Percentiles rank a stretch among this genome's conserved stretches.
phyloP scores from a whole-genome alignment of 179 eudicot genomes.

The Gypsophila paniculata region DNA sequence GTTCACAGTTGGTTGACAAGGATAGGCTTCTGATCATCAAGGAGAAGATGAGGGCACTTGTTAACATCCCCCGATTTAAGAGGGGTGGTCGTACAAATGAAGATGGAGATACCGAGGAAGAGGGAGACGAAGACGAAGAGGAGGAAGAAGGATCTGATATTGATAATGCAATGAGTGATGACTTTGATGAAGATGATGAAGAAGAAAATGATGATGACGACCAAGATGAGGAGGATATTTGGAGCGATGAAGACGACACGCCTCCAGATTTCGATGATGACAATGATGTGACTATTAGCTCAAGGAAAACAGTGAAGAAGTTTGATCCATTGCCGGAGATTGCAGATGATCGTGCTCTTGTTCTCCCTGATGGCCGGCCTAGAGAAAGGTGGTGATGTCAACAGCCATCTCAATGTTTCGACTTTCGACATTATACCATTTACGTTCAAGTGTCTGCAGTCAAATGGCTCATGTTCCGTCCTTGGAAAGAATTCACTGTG shows the following conservation, averaged over 20 bases:
- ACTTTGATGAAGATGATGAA: constrained; percentile 38
- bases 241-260: constrained; percentile 63
- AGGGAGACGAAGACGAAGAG: constrained; percentile 45
- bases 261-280: constrained; percentile 79
- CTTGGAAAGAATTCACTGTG: not conserved
- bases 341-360: constrained; percentile 49
- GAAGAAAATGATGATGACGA: constrained; percentile 23
- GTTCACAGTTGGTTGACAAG: constrained; percentile 79
- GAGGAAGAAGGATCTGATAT: constrained; percentile 63
- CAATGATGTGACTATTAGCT: constrained; percentile 37
- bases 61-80: constrained; percentile 52
- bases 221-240: constrained; percentile 48
- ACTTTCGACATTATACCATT: not conserved
- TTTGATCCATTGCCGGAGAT: constrained; percentile 30
- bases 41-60: constrained; percentile 90
- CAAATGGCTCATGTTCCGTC: constrained; percentile 10
- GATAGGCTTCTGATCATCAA: constrained; percentile 64
- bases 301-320: constrained; percentile 33
- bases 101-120: constrained; percentile 30
- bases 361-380: constrained; percentile 81
- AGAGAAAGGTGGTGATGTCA: constrained; percentile 80
- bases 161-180: constrained; percentile 49
- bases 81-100: constrained; percentile 38
- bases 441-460: not conserved
- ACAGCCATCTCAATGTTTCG: not conserved